These are phyloP conservation scores for Piromyces finnis DNA, from an alignment of 192 early-diverging fungal genomes.

Conservation along the genomic window DNA sequence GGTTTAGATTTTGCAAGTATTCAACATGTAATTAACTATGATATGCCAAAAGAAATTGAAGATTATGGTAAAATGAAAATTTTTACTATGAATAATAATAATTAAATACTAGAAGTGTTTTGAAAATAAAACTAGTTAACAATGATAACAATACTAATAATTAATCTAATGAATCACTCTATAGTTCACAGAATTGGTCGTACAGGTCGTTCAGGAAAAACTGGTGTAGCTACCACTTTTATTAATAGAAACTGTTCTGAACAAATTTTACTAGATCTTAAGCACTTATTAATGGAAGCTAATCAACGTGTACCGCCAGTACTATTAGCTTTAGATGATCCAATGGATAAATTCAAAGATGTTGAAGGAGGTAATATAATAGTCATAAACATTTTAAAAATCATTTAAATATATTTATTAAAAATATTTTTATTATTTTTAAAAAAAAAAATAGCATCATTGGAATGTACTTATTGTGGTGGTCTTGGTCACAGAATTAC, in stretches of 20 bases:
- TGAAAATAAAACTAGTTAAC: too few relatives aligned
- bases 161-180: neutral
- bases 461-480: constrained; percentile 81
- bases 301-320: constrained; percentile 84
- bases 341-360: constrained; percentile 66
- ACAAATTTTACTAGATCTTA: constrained; percentile 85
- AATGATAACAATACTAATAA: too few relatives aligned
- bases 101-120: too few relatives aligned
- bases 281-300: constrained; percentile 77
- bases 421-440: neutral
- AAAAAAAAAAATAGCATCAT: constrained; percentile 13
- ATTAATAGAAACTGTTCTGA: constrained; percentile 81
- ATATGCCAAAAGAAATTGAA: constrained; percentile 99
- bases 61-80: constrained; percentile 78
- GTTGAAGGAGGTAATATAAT: constrained; percentile 28
- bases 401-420: too few relatives aligned
- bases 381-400: too few relatives aligned
- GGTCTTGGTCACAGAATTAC: constrained; percentile 83
- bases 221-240: constrained; percentile 92
- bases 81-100: too few relatives aligned
- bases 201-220: constrained; percentile 90
- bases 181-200: constrained; percentile 87
- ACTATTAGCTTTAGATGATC: constrained; percentile 68
- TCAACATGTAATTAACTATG: constrained; percentile 96
- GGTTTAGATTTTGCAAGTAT: constrained; percentile 90